Base-by-base conservation (phyloP, 1,284 basidiomycete species). In the Sanguinoderma infundibulare region DNA sequence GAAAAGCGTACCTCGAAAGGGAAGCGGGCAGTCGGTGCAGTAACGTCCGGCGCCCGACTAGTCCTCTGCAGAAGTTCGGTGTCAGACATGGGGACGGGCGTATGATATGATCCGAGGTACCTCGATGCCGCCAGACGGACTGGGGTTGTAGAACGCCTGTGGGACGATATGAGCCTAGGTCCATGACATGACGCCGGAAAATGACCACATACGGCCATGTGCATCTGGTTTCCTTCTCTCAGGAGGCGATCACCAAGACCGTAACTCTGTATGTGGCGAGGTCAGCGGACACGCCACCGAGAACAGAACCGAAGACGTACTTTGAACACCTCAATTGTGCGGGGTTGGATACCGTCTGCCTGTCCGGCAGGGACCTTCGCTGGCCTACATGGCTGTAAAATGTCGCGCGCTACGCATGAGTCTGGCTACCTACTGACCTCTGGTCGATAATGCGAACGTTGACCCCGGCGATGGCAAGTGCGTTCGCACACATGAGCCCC, bases 281-380 rank as follows among this genome's bases (percentile, higher is more conserved):
- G 14, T 36, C n/a, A 47, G 12, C n/a, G 5, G 28, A n/a, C 40
- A 28, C 0, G 24, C 9, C 24, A 15, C 20, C 4, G 54, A 49
- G 10, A 42, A 24, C 3, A n/a, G 17, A 22, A 17, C 36, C 3
- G 38, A 1, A 22, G 17, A 54, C 68, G 46, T 46, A 85, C 89
- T 82, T 91, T 87, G 30, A 94, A 76, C 5, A 93, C 87, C 73
- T 94, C 92, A 52, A 93, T 84, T 1, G 90, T 91, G 39, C 91
- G 82, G 1, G 89, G 89, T 69, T 91, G 89, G 54, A 93, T 87
- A 6, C 91, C 91, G 69, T 94, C 91, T 0, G 91, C 92, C 70
- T 92, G 91, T 17, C 92, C 92, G 9, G 86, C 84, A 8, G 46
- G 47, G 14, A 64, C 53, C 15, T 53, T 59, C 20, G 36, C 46